Evolutionary conservation across 192 early-diverging fungal genomes (phyloP).

Genomic region (Mortierella hygrophila): DNA sequence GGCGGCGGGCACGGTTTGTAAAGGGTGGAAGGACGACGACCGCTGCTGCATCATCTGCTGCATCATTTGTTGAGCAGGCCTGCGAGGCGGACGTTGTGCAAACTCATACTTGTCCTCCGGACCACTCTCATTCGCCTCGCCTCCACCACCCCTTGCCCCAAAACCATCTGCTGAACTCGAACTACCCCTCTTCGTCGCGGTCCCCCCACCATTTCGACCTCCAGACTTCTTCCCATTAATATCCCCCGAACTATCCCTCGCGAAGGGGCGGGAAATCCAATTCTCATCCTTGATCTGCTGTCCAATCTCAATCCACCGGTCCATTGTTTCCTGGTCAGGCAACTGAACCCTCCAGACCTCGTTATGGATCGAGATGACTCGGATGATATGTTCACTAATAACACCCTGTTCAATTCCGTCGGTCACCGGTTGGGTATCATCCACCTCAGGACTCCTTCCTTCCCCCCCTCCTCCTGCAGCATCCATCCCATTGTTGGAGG

Average conservation of each 20-base stretch:
- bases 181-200: not conserved
- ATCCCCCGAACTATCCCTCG: not conserved
- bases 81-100: not conserved
- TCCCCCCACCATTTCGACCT: not conserved
- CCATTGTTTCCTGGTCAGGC: slow-evolving; percentile 42
- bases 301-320: slow-evolving; percentile 46
- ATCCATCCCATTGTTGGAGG: not conserved
- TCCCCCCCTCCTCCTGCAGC: not conserved
- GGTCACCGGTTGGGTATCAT: not conserved
- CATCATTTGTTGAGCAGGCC: not conserved
- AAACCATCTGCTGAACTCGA: not conserved
- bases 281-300: slow-evolving; percentile 45
- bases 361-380: slow-evolving; percentile 45
- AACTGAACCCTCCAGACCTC: slow-evolving; percentile 48
- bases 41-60: not conserved
- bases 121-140: not conserved
- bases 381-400: slow-evolving; percentile 29
- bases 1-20: not conserved
- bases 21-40: slow-evolving; percentile 1
- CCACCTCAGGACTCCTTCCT: not conserved
- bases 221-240: not conserved
- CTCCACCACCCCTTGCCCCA: not conserved
- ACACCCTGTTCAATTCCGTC: slow-evolving; percentile 19
- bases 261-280: slow-evolving; percentile 26
- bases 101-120: not conserved